Evolutionary conservation across 768 basidiomycete species (phyloP).

Genomic region (Leccinum imitatum): DNA sequence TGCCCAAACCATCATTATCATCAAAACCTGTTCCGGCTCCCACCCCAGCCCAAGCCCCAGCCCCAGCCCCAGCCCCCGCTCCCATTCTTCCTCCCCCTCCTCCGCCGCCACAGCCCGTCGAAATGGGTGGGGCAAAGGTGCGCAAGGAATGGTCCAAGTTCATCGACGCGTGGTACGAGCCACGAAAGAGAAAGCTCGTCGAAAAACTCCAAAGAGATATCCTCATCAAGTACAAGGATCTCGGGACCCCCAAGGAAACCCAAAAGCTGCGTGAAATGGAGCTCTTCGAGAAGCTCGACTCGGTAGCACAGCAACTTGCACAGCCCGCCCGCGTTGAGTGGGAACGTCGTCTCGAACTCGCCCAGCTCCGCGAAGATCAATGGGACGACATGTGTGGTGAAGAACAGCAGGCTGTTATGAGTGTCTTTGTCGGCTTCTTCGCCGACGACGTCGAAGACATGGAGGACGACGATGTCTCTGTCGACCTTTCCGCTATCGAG

Average conservation of each 20-base stretch:
- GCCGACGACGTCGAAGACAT: conserved; percentile 29
- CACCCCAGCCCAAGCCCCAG: background rate
- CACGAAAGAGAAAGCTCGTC: conserved; percentile 27
- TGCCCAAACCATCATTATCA: conserved; percentile 10
- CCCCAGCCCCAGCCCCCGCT: conserved; percentile 10
- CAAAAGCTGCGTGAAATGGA: conserved; percentile 32
- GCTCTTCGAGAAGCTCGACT: conserved; percentile 25
- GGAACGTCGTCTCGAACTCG: conserved; percentile 33
- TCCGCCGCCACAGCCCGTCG: conserved; percentile 18
- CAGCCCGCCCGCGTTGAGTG: conserved; percentile 34
- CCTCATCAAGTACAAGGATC: conserved; percentile 32
- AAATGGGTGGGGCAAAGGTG: conserved; percentile 24
- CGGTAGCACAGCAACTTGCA: conserved; percentile 24
- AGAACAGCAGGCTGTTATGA: conserved; percentile 32
- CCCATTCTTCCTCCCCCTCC: conserved; percentile 11
- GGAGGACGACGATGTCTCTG: conserved; percentile 10
- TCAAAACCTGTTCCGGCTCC: conserved; percentile 14
- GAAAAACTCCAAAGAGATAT: conserved; percentile 34
- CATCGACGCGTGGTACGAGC: conserved; percentile 31
- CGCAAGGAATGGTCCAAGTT: conserved; percentile 33
- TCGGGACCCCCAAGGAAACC: conserved; percentile 24
- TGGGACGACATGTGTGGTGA: conserved; percentile 33
- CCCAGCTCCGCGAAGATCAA: conserved; percentile 30
- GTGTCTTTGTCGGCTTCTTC: conserved; percentile 32
- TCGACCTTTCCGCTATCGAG: conserved; percentile 14